A percentile compares a stretch with the other conserved stretches of the same genome.
These are phyloP conservation scores for Acer saccharum DNA, from an alignment of 345 rosid genomes.

Conservation along the genomic window DNA sequence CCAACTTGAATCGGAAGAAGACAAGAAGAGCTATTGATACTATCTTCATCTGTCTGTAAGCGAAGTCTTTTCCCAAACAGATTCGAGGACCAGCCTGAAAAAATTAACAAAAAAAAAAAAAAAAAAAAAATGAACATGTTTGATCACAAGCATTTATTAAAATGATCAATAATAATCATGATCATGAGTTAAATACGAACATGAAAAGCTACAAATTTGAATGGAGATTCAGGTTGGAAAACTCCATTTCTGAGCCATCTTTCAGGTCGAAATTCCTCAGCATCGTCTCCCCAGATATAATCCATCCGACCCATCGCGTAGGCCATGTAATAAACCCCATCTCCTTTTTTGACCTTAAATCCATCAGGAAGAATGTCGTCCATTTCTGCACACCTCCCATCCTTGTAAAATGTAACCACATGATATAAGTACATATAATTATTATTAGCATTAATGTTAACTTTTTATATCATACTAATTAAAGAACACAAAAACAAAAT, in stretches of 20 bases:
- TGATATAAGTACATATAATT: too few species aligned
- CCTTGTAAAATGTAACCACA: constrained; percentile 51
- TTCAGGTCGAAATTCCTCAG: constrained; percentile 66
- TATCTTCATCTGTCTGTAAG: constrained; percentile 83
- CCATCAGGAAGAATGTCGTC: constrained; percentile 84
- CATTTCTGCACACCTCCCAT: constrained; percentile 54
- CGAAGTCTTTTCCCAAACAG: constrained; percentile 75
- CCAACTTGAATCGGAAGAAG: constrained; percentile 58
- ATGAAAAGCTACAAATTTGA: constrained; percentile 74
- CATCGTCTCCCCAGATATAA: constrained; percentile 78
- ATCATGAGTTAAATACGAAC: constrained; percentile 17
- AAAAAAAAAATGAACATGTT: neutral
- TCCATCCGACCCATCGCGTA: constrained; percentile 87
- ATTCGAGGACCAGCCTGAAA: constrained; percentile 84
- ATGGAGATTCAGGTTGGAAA: constrained; percentile 66
- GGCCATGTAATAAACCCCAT: constrained; percentile 51
- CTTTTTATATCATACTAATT: too few species aligned
- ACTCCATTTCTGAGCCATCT: constrained; percentile 71
- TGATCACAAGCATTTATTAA: neutral
- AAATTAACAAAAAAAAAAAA: neutral
- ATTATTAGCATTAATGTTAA: too few species aligned
- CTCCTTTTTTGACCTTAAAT: constrained; percentile 58
- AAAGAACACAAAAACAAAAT: too few species aligned
- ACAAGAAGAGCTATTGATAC: constrained; percentile 54
- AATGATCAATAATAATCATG: neutral